These are phyloP conservation scores for Verticillium dahliae DNA, from an alignment of 2,329 filamentous ascomycete species.

Conservation along the genomic window DNA sequence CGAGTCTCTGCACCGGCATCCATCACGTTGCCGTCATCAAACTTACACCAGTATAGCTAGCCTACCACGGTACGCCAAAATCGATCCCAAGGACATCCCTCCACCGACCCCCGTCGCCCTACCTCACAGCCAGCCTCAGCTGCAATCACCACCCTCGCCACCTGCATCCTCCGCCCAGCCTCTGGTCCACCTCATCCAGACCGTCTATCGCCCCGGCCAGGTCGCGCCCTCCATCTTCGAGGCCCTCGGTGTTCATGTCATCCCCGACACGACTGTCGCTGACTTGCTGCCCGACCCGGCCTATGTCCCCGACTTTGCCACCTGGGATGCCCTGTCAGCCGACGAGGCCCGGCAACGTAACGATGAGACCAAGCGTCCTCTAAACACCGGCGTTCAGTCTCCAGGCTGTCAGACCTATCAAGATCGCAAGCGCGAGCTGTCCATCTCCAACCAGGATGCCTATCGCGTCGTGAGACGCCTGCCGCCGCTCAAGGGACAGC, in stretches of 20 bases:
- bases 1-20: neutral
- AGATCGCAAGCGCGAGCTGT: constrained; percentile 52
- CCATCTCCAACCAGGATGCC: constrained; percentile 48
- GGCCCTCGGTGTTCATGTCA: constrained; percentile 51
- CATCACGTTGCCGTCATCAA: neutral
- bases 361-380: constrained; percentile 35
- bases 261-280: constrained; percentile 37
- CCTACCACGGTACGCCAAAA: constrained; percentile 16
- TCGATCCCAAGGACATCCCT: constrained; percentile 46
- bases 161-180: constrained; percentile 21
- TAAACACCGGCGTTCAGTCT: constrained; percentile 47
- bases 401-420: constrained; percentile 53
- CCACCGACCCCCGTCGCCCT: constrained; percentile 48
- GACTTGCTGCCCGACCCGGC: constrained; percentile 48
- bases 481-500: constrained; percentile 45
- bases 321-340: constrained; percentile 41
- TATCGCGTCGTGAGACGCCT: constrained; percentile 56
- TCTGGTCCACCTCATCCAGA: constrained; percentile 44
- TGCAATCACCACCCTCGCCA: constrained; percentile 5
- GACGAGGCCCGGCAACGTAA: constrained; percentile 45
- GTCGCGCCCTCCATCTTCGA: constrained; percentile 43
- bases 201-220: constrained; percentile 45
- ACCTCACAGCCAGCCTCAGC: constrained; percentile 32
- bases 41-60: constrained; percentile 7
- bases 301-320: constrained; percentile 45